Conservation (phyloP, 2,329 filamentous ascomycete genomes). For the Pseudopithomyces chartarum region DNA sequence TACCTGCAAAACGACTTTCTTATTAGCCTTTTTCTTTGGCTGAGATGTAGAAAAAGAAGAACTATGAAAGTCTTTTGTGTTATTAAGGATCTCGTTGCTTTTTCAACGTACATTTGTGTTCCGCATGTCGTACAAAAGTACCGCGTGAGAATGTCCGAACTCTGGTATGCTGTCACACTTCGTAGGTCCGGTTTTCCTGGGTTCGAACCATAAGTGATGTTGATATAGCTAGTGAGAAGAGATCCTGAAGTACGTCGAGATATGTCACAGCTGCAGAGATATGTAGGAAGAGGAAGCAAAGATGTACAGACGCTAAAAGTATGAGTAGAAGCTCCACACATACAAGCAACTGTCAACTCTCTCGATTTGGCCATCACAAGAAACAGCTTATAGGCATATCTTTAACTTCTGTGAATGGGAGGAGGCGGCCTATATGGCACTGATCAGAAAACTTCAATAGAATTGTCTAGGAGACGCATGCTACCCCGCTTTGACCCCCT, state of each 20-base stretch:
- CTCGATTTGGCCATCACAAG: slow-evolving; percentile 10
- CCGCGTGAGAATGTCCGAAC: slow-evolving; percentile 41
- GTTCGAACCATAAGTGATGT: slow-evolving; percentile 40
- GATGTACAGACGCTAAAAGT: slow-evolving; percentile 37
- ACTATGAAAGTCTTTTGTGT: too few species aligned
- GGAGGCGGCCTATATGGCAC: too few species aligned
- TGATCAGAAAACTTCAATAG: too few species aligned
- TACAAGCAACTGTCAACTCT: slow-evolving; percentile 46
- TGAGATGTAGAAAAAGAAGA: neutral
- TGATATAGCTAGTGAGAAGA: slow-evolving; percentile 46
- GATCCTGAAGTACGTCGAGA: slow-evolving; percentile 55
- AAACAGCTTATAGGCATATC: too few species aligned
- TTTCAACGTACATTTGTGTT: slow-evolving; percentile 47
- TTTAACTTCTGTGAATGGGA: too few species aligned
- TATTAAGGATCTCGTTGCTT: neutral
- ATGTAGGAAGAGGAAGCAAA: slow-evolving; percentile 49
- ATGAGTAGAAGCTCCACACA: slow-evolving; percentile 51
- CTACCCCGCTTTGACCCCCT: too few species aligned
- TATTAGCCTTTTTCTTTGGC: neutral
- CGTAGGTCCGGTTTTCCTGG: slow-evolving; percentile 23
- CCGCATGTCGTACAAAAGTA: slow-evolving; percentile 54
- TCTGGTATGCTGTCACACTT: slow-evolving; percentile 44
- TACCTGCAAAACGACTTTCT: neutral
- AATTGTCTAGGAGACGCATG: too few species aligned
- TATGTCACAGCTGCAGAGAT: slow-evolving; percentile 56